Conservation (phyloP, 164 flowering plant genomes). For the Protea cynaroides region DNA sequence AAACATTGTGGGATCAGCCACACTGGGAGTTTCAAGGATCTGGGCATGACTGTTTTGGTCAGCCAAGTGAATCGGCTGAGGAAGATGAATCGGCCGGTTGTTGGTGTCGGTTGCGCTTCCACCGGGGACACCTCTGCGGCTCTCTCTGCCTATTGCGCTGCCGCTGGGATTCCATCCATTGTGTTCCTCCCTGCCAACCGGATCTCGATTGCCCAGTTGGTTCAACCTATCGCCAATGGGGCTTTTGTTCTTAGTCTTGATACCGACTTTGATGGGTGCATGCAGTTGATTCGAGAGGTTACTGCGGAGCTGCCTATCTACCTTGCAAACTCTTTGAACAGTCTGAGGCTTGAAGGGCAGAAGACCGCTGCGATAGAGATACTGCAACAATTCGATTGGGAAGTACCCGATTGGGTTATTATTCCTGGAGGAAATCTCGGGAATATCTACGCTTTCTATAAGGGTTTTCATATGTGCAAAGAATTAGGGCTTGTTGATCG, state of each 20-base stretch:
- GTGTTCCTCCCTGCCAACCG: constrained; percentile 62
- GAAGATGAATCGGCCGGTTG: constrained; percentile 47
- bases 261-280: constrained; percentile 91
- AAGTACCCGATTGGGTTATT: constrained; percentile 96
- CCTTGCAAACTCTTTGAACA: constrained; percentile 79
- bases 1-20: constrained; percentile 85
- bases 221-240: constrained; percentile 85
- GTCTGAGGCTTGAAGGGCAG: constrained; percentile 84
- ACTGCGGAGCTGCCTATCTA: constrained; percentile 83
- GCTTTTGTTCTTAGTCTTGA: constrained; percentile 81
- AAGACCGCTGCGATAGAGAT: constrained; percentile 90
- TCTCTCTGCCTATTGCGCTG: constrained; percentile 79
- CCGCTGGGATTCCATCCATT: constrained; percentile 81
- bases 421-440: constrained; percentile 91
- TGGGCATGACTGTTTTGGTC: constrained; percentile 87
- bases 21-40: constrained; percentile 75
- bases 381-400: constrained; percentile 94
- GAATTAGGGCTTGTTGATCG: constrained; percentile 75
- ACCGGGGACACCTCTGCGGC: constrained; percentile 89
- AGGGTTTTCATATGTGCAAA: constrained; percentile 86
- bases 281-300: constrained; percentile 77
- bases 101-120: constrained; percentile 81
- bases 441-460: constrained; percentile 86
- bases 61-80: constrained; percentile 67
- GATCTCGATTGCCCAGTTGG: constrained; percentile 71